Conservation (phyloP, 2,329 filamentous ascomycete species). For the Ophiostoma pallidulum region DNA sequence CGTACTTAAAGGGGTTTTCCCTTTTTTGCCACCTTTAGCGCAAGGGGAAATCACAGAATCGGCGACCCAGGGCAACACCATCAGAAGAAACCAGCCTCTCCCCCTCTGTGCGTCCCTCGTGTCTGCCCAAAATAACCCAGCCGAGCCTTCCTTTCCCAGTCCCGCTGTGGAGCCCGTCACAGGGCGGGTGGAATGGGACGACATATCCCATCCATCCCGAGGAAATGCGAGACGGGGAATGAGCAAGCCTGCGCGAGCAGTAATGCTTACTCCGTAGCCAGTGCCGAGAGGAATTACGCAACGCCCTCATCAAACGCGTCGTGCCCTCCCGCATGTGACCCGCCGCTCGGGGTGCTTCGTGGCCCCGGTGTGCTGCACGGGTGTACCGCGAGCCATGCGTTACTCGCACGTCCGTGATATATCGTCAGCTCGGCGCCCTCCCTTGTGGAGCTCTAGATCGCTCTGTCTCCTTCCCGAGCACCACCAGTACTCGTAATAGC, state of each 20-base stretch:
- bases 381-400: too few species aligned
- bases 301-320: not conserved
- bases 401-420: too few species aligned
- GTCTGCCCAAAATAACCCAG: conserved; percentile 4
- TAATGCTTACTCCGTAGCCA: too few species aligned
- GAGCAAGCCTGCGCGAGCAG: too few species aligned
- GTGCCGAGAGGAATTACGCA: not conserved
- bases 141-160: not conserved
- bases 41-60: conserved; percentile 6
- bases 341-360: too few species aligned
- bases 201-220: too few species aligned
- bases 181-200: not conserved
- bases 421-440: too few species aligned
- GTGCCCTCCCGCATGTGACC: not conserved
- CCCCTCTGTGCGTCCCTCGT: not conserved
- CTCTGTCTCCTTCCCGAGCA: too few species aligned
- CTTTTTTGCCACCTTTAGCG: conserved; percentile 8
- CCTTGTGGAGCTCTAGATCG: not conserved
- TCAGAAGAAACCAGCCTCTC: too few species aligned
- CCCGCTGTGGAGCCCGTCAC: conserved; percentile 3
- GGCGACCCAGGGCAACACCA: not conserved
- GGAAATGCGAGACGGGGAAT: not conserved
- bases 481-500: too few species aligned
- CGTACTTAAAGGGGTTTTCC: too few species aligned
- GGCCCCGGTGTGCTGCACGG: too few species aligned